Conservation (phyloP, 306 rosid species). For the Cicer bijugum region DNA sequence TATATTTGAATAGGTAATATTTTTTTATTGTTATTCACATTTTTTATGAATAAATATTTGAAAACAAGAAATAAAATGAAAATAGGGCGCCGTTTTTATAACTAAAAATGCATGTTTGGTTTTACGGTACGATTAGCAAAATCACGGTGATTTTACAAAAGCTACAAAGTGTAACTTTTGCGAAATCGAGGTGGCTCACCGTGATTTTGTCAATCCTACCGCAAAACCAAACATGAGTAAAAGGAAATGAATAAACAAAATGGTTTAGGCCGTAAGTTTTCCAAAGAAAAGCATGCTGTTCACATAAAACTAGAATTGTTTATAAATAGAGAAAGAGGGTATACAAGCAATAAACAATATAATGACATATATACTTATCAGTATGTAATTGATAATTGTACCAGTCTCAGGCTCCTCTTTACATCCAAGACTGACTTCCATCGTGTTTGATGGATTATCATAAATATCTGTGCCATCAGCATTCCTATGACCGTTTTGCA, state of each 20-base stretch:
- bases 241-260: not conserved
- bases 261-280: not conserved
- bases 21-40: too few relatives aligned
- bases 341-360: conserved; percentile 7
- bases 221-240: too few relatives aligned
- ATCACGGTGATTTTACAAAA: too few relatives aligned
- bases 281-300: not conserved
- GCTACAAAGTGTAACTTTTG: too few relatives aligned
- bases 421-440: conserved; percentile 9
- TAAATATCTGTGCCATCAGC: not conserved
- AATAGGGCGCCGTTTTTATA: not conserved
- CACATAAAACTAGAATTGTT: not conserved
- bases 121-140: too few relatives aligned
- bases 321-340: not conserved
- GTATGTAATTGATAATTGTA: conserved; percentile 1
- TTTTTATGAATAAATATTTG: not conserved
- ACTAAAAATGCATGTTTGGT: not conserved
- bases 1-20: too few relatives aligned
- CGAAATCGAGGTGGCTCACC: too few relatives aligned
- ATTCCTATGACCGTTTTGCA: conserved; percentile 34
- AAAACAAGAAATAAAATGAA: not conserved
- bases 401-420: conserved; percentile 34
- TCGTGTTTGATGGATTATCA: conserved; percentile 19
- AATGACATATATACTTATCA: conserved; percentile 1
- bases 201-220: too few relatives aligned